Conservation (phyloP, 2,329 filamentous ascomycete genomes). For the Diaporthe sp. region DNA sequence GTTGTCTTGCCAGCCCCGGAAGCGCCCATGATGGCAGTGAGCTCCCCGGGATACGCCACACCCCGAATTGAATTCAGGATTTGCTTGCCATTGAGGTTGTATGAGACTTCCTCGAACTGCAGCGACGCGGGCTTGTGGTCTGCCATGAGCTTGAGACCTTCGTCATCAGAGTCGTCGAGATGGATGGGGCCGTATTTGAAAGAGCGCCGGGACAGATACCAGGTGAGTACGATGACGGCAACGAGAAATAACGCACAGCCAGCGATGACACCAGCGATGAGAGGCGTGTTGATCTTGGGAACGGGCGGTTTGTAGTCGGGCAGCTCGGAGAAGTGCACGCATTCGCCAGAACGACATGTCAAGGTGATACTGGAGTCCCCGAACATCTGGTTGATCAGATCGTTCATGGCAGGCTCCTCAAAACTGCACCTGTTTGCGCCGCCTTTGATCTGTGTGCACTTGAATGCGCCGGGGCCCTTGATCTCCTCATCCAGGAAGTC, state of each 20-base stretch:
- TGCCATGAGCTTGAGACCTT: constrained; percentile 86
- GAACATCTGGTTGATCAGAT: constrained; percentile 88
- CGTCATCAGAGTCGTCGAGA: constrained; percentile 91
- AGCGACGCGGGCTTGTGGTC: constrained; percentile 93
- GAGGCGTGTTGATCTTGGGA: constrained; percentile 95
- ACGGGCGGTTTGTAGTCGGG: constrained; percentile 91
- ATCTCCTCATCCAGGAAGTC: constrained; percentile 90
- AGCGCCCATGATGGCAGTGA: constrained; percentile 97
- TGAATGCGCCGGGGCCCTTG: constrained; percentile 88
- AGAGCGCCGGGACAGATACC: constrained; percentile 87
- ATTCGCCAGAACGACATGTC: constrained; percentile 88
- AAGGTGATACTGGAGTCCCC: constrained; percentile 92
- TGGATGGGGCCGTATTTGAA: constrained; percentile 80
- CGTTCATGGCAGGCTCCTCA: constrained; percentile 92
- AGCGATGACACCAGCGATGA: constrained; percentile 95
- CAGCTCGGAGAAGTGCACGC: constrained; percentile 91
- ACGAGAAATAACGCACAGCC: constrained; percentile 88
- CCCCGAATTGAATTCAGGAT: constrained; percentile 87
- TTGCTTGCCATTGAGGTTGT: constrained; percentile 87
- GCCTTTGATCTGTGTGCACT: constrained; percentile 77
- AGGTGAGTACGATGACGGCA: constrained; percentile 84
- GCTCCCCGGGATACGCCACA: constrained; percentile 92
- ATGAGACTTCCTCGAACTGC: constrained; percentile 89
- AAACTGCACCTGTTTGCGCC: constrained; percentile 80
- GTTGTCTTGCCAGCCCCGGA: constrained; percentile 98